A percentile compares a stretch with the other conserved stretches of the same genome.
Evolutionary conservation across 345 rosid genomes (phyloP).

Genomic region (sweet orange (Citrus sinensis)): DNA sequence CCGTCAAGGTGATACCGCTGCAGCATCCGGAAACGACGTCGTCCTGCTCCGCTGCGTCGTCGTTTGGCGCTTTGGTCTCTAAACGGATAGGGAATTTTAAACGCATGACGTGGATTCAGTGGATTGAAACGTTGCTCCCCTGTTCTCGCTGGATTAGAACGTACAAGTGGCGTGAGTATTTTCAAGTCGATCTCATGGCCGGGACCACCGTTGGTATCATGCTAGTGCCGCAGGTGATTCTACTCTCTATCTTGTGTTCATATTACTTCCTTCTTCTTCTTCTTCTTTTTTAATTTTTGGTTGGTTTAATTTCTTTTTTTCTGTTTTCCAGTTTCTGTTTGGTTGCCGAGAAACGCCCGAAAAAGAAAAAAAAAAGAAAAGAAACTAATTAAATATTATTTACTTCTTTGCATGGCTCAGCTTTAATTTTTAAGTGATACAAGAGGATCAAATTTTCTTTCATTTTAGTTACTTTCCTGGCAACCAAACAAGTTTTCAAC

Average conservation of each 20-base stretch:
- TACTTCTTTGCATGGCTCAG: background rate
- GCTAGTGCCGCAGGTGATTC: slow-evolving; percentile 98
- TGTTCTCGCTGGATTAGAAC: slow-evolving; percentile 87
- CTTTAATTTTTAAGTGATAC: background rate
- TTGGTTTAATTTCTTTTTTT: background rate
- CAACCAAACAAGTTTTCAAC: slow-evolving; percentile 7
- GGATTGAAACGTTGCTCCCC: slow-evolving; percentile 65
- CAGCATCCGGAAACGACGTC: slow-evolving; percentile 58
- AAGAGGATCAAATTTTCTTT: background rate
- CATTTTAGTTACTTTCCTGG: slow-evolving; percentile 10
- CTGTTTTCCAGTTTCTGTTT: slow-evolving; percentile 11
- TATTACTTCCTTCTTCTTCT: too few species aligned
- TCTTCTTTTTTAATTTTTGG: too few species aligned
- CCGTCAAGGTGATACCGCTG: slow-evolving; percentile 72
- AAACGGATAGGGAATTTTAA: slow-evolving; percentile 43
- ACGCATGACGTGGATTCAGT: slow-evolving; percentile 51
- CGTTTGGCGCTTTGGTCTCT: slow-evolving; percentile 31
- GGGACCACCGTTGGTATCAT: slow-evolving; percentile 90
- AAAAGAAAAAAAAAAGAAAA: background rate
- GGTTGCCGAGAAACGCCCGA: background rate
- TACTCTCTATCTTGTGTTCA: background rate
- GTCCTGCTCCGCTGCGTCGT: slow-evolving; percentile 24
- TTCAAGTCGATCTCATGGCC: slow-evolving; percentile 89
- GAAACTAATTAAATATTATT: background rate
- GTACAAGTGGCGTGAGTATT: slow-evolving; percentile 74